Percentiles rank a stretch among this genome's conserved stretches.
phyloP scores from a whole-genome alignment of 2,329 filamentous ascomycete genomes.

The Cordyceps fumosorosea region DNA sequence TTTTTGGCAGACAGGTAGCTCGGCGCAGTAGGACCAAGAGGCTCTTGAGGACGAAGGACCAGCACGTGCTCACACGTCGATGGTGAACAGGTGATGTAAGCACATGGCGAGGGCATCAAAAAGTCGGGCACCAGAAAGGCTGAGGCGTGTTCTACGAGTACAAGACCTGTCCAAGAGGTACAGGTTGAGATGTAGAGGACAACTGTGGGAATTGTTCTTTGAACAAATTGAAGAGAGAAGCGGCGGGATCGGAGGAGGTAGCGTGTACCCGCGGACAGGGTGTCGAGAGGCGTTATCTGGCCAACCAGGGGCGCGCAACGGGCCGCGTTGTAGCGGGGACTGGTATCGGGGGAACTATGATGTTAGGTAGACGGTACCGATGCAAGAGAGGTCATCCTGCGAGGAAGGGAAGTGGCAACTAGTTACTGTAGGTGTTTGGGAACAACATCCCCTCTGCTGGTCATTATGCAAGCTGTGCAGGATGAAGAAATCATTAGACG shows the following conservation, averaged over 20 bases:
- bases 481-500: too few species aligned
- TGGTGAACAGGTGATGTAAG: slow-evolving; percentile 1
- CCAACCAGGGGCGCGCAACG: slow-evolving; percentile 5
- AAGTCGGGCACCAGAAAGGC: neutral
- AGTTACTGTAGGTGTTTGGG: too few species aligned
- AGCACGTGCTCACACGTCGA: slow-evolving; percentile 8
- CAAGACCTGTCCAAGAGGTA: neutral
- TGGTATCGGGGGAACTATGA: neutral
- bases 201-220: neutral
- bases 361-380: neutral
- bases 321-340: slow-evolving; percentile 2
- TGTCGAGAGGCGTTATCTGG: neutral
- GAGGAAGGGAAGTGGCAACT: too few species aligned
- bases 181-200: neutral
- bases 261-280: neutral
- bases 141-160: neutral
- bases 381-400: too few species aligned
- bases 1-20: neutral
- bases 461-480: too few species aligned
- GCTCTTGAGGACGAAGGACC: neutral
- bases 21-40: too few species aligned
- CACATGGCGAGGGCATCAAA: neutral
- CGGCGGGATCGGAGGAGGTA: neutral
- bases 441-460: too few species aligned
- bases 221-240: neutral